Conservation (phyloP, 1,284 basidiomycete species). For the Cystobasidium slooffiae region DNA sequence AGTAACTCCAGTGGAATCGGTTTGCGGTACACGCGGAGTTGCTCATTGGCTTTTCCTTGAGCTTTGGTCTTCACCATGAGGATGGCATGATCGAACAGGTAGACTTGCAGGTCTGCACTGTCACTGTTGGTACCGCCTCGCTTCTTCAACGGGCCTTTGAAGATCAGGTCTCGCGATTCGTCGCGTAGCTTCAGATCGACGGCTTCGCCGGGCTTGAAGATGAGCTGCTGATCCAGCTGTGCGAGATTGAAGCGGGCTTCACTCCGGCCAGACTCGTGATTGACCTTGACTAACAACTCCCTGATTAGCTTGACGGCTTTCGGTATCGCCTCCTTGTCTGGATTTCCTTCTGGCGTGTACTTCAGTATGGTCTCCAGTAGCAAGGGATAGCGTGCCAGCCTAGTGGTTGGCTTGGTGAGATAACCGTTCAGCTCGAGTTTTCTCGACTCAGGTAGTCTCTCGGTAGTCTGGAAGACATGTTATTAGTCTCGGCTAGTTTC, state of each 20-base stretch:
- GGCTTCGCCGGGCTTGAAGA: constrained; percentile 81
- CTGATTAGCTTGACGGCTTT: constrained; percentile 80
- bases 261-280: constrained; percentile 85
- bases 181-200: constrained; percentile 85
- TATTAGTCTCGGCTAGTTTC: not conserved
- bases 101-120: constrained; percentile 85
- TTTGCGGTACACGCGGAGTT: constrained; percentile 92
- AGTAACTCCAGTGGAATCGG: constrained; percentile 96
- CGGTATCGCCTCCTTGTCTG: constrained; percentile 79
- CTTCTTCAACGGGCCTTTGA: constrained; percentile 91
- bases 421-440: constrained; percentile 98
- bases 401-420: constrained; percentile 96
- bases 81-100: constrained; percentile 95
- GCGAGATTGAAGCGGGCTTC: constrained; percentile 92
- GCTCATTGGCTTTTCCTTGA: constrained; percentile 78
- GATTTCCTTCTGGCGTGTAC: constrained; percentile 87
- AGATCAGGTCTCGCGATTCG: constrained; percentile 86
- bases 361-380: constrained; percentile 91
- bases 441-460: constrained; percentile 89
- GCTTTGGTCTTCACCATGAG: constrained; percentile 90
- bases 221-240: constrained; percentile 84
- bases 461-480: constrained; percentile 68
- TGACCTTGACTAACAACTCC: constrained; percentile 85
- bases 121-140: constrained; percentile 77
- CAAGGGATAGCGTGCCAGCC: constrained; percentile 92